A percentile compares a stretch with the other conserved stretches of the same genome.
These are phyloP conservation scores for Eutrema salsugineum DNA, from an alignment of 441 rosid genomes.

Conservation along the genomic window DNA sequence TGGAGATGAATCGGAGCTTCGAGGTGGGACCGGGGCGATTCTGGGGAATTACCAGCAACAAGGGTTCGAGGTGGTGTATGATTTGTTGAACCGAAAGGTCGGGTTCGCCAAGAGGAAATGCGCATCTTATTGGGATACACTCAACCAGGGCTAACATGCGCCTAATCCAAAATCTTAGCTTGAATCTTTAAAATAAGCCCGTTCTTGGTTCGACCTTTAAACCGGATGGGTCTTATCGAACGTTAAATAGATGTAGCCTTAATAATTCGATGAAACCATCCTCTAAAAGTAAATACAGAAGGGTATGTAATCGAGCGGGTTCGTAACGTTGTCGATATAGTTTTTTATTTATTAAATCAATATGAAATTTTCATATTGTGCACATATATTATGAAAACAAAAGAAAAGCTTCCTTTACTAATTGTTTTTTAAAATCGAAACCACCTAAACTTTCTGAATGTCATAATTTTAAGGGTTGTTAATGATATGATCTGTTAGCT, in stretches of 20 bases:
- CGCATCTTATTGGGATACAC: slow-evolving; percentile 78
- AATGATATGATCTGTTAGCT: background rate
- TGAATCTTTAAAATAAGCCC: background rate
- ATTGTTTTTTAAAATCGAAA: too few species aligned
- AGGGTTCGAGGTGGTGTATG: slow-evolving; percentile 94
- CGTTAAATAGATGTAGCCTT: slow-evolving; percentile 1
- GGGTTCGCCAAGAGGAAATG: slow-evolving; percentile 89
- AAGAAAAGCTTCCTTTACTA: too few species aligned
- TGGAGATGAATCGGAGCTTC: slow-evolving; percentile 73
- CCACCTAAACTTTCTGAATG: too few species aligned
- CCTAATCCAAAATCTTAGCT: background rate
- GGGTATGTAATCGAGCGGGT: background rate
- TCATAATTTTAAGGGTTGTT: background rate
- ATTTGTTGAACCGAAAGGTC: slow-evolving; percentile 61
- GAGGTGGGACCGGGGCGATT: slow-evolving; percentile 79
- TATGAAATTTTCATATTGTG: background rate
- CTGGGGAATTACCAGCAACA: slow-evolving; percentile 94
- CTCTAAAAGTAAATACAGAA: background rate
- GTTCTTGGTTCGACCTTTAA: background rate
- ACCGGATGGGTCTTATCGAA: background rate
- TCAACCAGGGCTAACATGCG: slow-evolving; percentile 35
- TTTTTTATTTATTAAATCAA: background rate
- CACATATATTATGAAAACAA: background rate
- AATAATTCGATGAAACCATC: slow-evolving; percentile 10
- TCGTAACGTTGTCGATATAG: background rate